Evolutionary conservation across 2,329 filamentous ascomycete species (phyloP).

Genomic region (Colletotrichum zoysiae): DNA sequence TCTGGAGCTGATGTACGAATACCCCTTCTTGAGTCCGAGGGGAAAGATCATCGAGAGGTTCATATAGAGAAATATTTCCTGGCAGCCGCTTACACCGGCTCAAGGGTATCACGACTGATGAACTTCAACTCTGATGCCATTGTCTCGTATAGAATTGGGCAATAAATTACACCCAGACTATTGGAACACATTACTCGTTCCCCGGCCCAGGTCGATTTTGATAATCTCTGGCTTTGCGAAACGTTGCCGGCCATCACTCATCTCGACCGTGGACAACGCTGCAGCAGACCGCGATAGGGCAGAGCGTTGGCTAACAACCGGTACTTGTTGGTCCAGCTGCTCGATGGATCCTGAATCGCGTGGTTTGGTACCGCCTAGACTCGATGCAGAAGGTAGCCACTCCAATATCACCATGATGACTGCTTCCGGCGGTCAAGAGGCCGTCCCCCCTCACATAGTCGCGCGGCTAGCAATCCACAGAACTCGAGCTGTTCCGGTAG

Average conservation of each 20-base stretch:
- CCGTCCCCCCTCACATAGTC: too few species aligned
- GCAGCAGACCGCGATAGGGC: not conserved
- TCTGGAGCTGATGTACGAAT: not conserved
- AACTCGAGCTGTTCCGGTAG: not conserved
- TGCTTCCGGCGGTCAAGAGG: not conserved
- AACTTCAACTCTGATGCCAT: too few species aligned
- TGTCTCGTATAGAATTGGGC: not conserved
- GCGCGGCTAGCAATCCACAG: not conserved
- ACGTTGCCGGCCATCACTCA: too few species aligned
- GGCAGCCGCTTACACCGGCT: not conserved
- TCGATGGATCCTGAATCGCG: not conserved
- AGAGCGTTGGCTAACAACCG: too few species aligned
- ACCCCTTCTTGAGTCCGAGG: not conserved
- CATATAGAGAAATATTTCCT: not conserved
- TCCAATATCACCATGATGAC: not conserved
- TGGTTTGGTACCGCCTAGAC: not conserved
- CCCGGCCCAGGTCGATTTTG: not conserved
- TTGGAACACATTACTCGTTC: slow-evolving; percentile 6
- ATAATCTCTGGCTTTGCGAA: not conserved
- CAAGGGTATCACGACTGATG: not conserved
- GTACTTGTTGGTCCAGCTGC: not conserved
- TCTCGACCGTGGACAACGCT: too few species aligned
- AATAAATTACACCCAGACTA: slow-evolving; percentile 23
- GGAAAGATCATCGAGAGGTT: not conserved
- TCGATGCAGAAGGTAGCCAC: slow-evolving; percentile 3